phyloP scores from a whole-genome alignment of 1,284 basidiomycete species.

The Porogramme epimiltina region DNA sequence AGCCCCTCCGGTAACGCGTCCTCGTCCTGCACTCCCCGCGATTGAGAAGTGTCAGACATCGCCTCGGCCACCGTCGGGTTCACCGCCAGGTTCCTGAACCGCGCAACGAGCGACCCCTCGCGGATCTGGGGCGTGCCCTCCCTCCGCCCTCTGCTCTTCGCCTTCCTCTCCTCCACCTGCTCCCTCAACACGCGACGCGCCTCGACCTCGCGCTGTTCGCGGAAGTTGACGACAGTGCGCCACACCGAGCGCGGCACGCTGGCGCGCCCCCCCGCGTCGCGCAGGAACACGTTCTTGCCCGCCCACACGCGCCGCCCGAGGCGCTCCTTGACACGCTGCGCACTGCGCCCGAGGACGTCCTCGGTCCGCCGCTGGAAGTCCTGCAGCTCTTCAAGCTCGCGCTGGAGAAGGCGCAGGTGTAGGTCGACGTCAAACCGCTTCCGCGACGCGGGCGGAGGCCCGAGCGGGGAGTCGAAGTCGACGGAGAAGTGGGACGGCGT shows the following conservation, averaged over 20 bases:
- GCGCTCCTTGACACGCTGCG: conserved; percentile 64
- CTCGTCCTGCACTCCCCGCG: not conserved
- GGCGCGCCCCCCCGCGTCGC: conserved; percentile 30
- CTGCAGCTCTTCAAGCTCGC: conserved; percentile 52
- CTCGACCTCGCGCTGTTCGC: conserved; percentile 6
- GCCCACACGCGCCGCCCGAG: conserved; percentile 72
- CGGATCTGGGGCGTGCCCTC: too few relatives aligned
- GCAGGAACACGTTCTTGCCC: conserved; percentile 56
- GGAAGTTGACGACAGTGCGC: conserved; percentile 36
- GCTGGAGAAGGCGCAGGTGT: conserved; percentile 56
- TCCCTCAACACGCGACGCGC: not conserved
- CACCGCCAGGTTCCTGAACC: too few relatives aligned
- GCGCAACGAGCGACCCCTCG: too few relatives aligned
- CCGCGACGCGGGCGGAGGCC: conserved; percentile 10
- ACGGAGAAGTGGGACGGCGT: conserved; percentile 30
- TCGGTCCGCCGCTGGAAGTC: conserved; percentile 43
- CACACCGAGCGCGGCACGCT: conserved; percentile 37
- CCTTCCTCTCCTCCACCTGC: too few relatives aligned
- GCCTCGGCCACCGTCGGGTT: too few relatives aligned
- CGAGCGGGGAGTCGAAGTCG: conserved; percentile 29
- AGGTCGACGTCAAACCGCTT: conserved; percentile 52
- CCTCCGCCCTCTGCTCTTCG: too few relatives aligned
- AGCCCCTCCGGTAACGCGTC: not conserved
- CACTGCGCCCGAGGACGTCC: conserved; percentile 49
- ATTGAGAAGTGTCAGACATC: too few relatives aligned